phyloP scores from a whole-genome alignment of 148 eudicot species.

The Camellia japonica region DNA sequence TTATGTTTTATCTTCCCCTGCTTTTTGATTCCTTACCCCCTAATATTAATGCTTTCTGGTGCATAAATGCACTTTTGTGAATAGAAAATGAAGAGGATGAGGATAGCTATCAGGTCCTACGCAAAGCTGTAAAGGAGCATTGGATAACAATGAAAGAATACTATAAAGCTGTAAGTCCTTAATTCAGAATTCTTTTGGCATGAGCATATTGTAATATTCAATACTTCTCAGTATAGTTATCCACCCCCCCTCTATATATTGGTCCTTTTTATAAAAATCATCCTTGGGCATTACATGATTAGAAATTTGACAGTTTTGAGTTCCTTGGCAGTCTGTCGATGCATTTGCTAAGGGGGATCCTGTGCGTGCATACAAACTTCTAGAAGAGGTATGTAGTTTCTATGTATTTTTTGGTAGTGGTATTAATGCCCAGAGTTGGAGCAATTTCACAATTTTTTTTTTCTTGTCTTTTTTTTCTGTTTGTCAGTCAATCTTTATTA shows the following conservation, averaged over 20 bases:
- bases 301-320: slow-evolving; percentile 18
- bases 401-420: background rate
- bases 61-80: background rate
- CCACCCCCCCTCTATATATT: background rate
- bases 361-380: slow-evolving; percentile 43
- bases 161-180: slow-evolving; percentile 64
- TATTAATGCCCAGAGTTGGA: background rate
- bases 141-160: slow-evolving; percentile 73
- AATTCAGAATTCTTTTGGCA: background rate
- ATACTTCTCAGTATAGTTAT: slow-evolving; percentile 1
- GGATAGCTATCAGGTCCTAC: slow-evolving; percentile 42
- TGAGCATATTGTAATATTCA: background rate
- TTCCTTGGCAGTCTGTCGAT: slow-evolving; percentile 54
- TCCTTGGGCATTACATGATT: slow-evolving; percentile 7
- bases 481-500: background rate
- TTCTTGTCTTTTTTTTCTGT: background rate
- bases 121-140: slow-evolving; percentile 55
- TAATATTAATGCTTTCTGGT: slow-evolving; percentile 3
- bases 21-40: background rate
- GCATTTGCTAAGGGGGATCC: slow-evolving; percentile 52
- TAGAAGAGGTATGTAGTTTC: slow-evolving; percentile 49
- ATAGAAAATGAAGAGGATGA: slow-evolving; percentile 44
- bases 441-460: background rate
- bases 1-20: background rate
- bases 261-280: slow-evolving; percentile 2